phyloP scores from a whole-genome alignment of 2,329 filamentous ascomycete genomes.

The Apiospora aurea region DNA sequence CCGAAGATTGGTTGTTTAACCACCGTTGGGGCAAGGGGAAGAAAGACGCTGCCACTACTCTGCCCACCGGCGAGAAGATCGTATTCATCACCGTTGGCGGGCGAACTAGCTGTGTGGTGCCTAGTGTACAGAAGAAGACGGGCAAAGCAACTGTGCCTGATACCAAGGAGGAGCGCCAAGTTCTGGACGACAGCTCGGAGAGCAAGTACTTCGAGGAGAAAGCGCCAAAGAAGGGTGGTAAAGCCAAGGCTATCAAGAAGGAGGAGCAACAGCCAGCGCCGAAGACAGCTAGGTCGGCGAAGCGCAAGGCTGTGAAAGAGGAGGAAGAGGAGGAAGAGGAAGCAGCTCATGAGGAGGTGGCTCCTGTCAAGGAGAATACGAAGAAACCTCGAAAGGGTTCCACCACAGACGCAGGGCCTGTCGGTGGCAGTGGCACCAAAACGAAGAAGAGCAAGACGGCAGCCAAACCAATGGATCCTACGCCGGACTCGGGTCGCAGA shows the following conservation, averaged over 20 bases:
- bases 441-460: slow-evolving; percentile 37
- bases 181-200: slow-evolving; percentile 28
- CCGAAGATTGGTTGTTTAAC: slow-evolving; percentile 86
- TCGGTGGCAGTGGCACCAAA: slow-evolving; percentile 26
- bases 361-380: neutral
- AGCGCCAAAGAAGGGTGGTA: slow-evolving; percentile 27
- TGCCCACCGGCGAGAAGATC: slow-evolving; percentile 87
- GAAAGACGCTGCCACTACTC: slow-evolving; percentile 67
- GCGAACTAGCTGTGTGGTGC: slow-evolving; percentile 88
- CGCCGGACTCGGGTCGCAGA: slow-evolving; percentile 25
- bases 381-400: neutral
- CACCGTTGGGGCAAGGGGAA: slow-evolving; percentile 91
- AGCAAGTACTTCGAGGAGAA: slow-evolving; percentile 35
- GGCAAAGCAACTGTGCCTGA: slow-evolving; percentile 48
- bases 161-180: slow-evolving; percentile 47
- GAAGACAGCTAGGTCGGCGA: slow-evolving; percentile 25
- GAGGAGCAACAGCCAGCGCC: slow-evolving; percentile 28
- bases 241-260: slow-evolving; percentile 27
- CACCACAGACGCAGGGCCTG: neutral
- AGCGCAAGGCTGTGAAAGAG: slow-evolving; percentile 31
- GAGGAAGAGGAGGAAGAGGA: slow-evolving; percentile 36
- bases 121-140: slow-evolving; percentile 83
- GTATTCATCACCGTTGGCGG: slow-evolving; percentile 89
- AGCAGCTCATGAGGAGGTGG: slow-evolving; percentile 23
- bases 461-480: slow-evolving; percentile 35